phyloP scores from a whole-genome alignment of 305 asterid genomes.

The Rubia balearica region DNA sequence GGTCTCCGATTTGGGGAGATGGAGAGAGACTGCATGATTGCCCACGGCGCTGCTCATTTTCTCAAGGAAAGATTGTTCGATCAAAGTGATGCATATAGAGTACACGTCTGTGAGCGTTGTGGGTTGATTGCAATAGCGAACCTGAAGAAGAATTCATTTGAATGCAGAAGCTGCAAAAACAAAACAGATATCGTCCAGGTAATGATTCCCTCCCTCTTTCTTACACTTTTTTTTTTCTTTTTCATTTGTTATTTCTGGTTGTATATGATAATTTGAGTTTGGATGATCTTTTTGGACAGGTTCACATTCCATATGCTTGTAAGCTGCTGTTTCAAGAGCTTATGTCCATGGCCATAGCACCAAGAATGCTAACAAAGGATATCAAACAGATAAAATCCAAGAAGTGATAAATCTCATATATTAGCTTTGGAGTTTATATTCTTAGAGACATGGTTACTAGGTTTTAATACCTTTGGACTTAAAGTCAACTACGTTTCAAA shows the following conservation, averaged over 20 bases:
- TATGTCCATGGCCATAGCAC: slow-evolving; percentile 97
- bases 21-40: slow-evolving; percentile 99
- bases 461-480: neutral
- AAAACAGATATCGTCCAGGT: slow-evolving; percentile 96
- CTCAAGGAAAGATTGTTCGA: slow-evolving; percentile 88
- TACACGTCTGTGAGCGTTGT: slow-evolving; percentile 85
- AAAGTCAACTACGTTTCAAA: neutral
- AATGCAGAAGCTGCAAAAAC: slow-evolving; percentile 95
- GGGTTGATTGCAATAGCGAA: slow-evolving; percentile 91
- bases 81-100: slow-evolving; percentile 93
- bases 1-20: slow-evolving; percentile 97
- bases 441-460: neutral
- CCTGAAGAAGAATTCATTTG: slow-evolving; percentile 81
- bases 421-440: neutral
- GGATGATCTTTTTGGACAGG: slow-evolving; percentile 37
- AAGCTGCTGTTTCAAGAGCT: slow-evolving; percentile 94
- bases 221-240: neutral
- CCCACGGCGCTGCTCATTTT: slow-evolving; percentile 96
- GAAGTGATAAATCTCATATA: slow-evolving; percentile 32
- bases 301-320: slow-evolving; percentile 89
- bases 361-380: slow-evolving; percentile 89
- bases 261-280: neutral
- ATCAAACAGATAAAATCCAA: slow-evolving; percentile 49
- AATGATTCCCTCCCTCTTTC: neutral
- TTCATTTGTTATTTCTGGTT: neutral